Conservation (phyloP, 1,284 basidiomycete species). For the Gymnopus androsaceus region DNA sequence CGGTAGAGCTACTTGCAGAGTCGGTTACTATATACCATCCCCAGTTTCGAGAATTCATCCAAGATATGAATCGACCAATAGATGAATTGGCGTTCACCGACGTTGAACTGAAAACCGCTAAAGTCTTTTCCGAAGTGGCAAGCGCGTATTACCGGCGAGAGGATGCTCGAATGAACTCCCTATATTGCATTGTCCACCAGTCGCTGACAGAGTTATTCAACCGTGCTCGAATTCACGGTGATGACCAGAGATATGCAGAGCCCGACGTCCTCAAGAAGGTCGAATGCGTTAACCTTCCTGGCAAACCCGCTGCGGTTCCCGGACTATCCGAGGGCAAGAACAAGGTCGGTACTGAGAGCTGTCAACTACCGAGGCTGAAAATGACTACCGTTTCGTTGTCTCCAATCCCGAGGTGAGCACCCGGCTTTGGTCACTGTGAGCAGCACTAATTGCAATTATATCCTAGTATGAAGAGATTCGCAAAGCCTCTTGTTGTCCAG, state of each 20-base stretch:
- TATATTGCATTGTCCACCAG: too few species aligned
- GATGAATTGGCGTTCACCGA: background rate
- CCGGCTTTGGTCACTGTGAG: background rate
- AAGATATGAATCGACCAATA: background rate
- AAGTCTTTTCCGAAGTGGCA: background rate
- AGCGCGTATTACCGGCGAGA: background rate
- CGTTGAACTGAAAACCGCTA: background rate
- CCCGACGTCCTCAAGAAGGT: too few species aligned
- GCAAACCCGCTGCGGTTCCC: too few species aligned
- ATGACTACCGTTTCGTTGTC: background rate
- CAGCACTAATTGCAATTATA: background rate
- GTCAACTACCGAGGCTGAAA: too few species aligned
- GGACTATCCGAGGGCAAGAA: too few species aligned
- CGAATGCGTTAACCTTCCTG: too few species aligned
- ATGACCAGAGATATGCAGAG: too few species aligned
- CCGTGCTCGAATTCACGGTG: background rate
- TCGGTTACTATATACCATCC: constrained; percentile 9
- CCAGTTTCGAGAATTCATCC: background rate
- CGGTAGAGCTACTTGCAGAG: background rate
- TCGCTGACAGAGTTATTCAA: background rate
- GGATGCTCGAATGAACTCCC: background rate
- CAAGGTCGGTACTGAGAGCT: too few species aligned
- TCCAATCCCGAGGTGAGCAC: background rate
- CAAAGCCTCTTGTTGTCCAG: constrained; percentile 8
- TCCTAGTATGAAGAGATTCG: background rate